Evolutionary conservation across 2,329 filamentous ascomycete genomes (phyloP).

Genomic region (Penicillium sp.): DNA sequence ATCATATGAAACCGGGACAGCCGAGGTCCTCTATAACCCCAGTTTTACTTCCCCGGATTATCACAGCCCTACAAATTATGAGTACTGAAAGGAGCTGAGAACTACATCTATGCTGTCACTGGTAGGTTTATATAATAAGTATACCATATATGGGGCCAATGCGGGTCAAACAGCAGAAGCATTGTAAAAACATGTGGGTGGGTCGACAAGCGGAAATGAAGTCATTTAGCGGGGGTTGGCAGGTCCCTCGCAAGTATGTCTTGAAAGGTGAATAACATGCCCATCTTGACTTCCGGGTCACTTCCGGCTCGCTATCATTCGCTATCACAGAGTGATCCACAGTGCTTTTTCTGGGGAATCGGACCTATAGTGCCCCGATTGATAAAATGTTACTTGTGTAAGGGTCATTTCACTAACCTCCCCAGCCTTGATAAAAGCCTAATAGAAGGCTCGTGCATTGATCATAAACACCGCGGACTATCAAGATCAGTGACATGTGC

Average conservation of each 20-base stretch:
- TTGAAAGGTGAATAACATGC: conserved; percentile 6
- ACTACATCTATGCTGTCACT: not conserved
- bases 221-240: conserved; percentile 11
- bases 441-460: not conserved
- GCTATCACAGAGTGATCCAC: not conserved
- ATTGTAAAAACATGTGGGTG: not conserved
- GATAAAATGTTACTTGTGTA: not conserved
- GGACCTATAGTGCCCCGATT: conserved; percentile 6
- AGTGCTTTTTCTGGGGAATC: conserved; percentile 4
- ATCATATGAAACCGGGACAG: conserved; percentile 3
- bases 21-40: not conserved
- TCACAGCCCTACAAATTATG: not conserved
- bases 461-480: not conserved
- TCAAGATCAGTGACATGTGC: not conserved
- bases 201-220: not conserved
- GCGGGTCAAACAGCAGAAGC: not conserved
- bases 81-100: not conserved
- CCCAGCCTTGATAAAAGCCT: not conserved
- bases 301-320: not conserved
- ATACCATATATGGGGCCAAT: not conserved
- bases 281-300: not conserved
- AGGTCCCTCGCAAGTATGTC: conserved; percentile 18
- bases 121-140: not conserved
- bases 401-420: conserved; percentile 1
- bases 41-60: not conserved